Percentiles rank a stretch among this genome's conserved stretches.
Conservation (phyloP, 2,329 filamentous ascomycete species). For the Exophiala mesophila region DNA sequence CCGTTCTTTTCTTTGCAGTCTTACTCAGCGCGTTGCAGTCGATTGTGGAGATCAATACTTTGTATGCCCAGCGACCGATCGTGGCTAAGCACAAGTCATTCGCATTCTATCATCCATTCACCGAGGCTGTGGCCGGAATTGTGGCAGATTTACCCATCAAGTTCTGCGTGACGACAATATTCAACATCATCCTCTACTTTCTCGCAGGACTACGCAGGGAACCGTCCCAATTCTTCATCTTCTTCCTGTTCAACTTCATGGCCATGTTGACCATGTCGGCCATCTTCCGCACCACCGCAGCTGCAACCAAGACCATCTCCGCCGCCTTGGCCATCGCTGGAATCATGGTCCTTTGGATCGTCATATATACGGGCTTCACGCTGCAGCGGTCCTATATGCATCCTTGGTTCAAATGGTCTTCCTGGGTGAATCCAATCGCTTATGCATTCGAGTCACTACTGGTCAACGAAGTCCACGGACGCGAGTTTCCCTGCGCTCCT, state of each 20-base stretch:
- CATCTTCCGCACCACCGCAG: constrained; percentile 54
- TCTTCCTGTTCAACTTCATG: constrained; percentile 48
- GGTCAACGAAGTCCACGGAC: constrained; percentile 36
- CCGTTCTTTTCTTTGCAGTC: constrained; percentile 60
- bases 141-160: constrained; percentile 51
- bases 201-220: constrained; percentile 54
- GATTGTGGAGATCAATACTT: constrained; percentile 64
- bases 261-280: constrained; percentile 58
- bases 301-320: constrained; percentile 54
- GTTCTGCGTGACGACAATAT: constrained; percentile 56
- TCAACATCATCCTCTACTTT: constrained; percentile 59
- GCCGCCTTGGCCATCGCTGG: constrained; percentile 52
- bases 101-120: constrained; percentile 53
- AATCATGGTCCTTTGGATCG: constrained; percentile 35
- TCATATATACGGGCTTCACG: constrained; percentile 42
- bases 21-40: constrained; percentile 58
- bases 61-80: constrained; percentile 57
- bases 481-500: constrained; percentile 22
- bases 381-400: constrained; percentile 47
- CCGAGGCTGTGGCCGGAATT: constrained; percentile 42
- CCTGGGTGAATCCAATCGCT: constrained; percentile 38
- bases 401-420: constrained; percentile 46
- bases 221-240: constrained; percentile 58
- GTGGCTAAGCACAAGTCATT: constrained; percentile 57
- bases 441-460: constrained; percentile 39